Evolutionary conservation across 495 filamentous ascomycete species (phyloP).

Genomic region (Chaetomium fimeti): DNA sequence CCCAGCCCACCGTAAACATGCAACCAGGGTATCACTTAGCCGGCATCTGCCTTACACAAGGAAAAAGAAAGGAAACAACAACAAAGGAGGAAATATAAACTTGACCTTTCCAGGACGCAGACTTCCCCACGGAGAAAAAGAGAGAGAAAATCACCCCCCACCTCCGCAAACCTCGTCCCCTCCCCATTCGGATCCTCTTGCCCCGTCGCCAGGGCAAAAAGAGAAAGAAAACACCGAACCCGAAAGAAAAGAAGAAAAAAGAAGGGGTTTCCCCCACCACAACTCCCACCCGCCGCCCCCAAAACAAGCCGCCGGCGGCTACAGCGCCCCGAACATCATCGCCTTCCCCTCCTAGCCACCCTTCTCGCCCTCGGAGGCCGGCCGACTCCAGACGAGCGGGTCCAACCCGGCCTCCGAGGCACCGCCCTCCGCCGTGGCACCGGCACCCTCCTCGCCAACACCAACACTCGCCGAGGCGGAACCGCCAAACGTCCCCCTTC

Average conservation of each 20-base stretch:
- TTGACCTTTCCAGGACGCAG: not conserved
- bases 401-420: too few species aligned
- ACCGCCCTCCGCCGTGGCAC: too few species aligned
- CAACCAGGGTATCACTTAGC: slow-evolving; percentile 1
- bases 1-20: not conserved
- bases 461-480: too few species aligned
- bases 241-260: not conserved
- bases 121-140: too few species aligned
- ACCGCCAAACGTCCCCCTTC: too few species aligned
- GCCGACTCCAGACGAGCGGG: too few species aligned
- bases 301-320: not conserved
- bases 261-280: not conserved
- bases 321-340: too few species aligned
- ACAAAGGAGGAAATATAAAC: too few species aligned
- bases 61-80: not conserved
- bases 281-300: not conserved
- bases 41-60: not conserved
- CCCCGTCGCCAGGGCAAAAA: not conserved
- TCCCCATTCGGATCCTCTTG: not conserved
- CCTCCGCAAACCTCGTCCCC: not conserved
- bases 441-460: too few species aligned
- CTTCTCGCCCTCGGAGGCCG: not conserved
- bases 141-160: not conserved
- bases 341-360: not conserved
- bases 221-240: not conserved